Conservation (phyloP, 1,139 yeast genomes). For the Pichia cactophila region DNA sequence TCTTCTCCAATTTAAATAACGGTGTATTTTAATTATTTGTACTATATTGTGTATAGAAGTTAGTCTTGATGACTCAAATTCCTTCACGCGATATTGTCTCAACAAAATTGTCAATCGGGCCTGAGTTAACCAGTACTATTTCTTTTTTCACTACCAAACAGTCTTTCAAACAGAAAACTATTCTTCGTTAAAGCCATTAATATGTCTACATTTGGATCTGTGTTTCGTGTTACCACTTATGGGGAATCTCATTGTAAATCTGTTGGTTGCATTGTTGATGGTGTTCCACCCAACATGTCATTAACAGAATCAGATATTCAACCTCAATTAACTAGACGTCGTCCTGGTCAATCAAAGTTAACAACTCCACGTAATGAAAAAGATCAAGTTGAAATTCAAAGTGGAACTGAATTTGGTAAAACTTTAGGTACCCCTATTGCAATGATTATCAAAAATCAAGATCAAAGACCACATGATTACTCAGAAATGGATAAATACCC, state of each 20-base stretch:
- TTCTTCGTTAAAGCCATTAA: background rate
- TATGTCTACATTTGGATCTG: constrained; percentile 61
- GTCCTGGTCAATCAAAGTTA: constrained; percentile 93
- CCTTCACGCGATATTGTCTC: too few relatives aligned
- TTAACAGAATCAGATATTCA: constrained; percentile 83
- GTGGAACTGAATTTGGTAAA: constrained; percentile 86
- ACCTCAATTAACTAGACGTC: constrained; percentile 91
- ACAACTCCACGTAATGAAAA: constrained; percentile 95
- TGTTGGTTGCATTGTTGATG: constrained; percentile 98
- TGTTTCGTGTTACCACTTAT: constrained; percentile 78
- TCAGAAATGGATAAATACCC: constrained; percentile 92
- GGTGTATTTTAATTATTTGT: background rate
- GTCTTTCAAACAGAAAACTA: too few relatives aligned
- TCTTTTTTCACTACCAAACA: background rate
- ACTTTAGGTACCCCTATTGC: constrained; percentile 95
- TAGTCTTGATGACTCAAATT: too few relatives aligned
- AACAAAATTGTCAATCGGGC: too few relatives aligned
- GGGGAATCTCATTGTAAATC: constrained; percentile 98
- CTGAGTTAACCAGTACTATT: background rate
- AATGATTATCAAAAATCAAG: constrained; percentile 87
- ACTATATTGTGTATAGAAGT: too few relatives aligned
- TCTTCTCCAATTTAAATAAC: constrained; percentile 36
- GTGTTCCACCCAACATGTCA: constrained; percentile 91
- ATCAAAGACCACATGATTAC: constrained; percentile 94
- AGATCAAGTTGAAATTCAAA: constrained; percentile 85